Percentiles rank a stretch among this genome's conserved stretches.
Conservation (phyloP, 2,329 filamentous ascomycete genomes). For the Didymella pomorum region DNA sequence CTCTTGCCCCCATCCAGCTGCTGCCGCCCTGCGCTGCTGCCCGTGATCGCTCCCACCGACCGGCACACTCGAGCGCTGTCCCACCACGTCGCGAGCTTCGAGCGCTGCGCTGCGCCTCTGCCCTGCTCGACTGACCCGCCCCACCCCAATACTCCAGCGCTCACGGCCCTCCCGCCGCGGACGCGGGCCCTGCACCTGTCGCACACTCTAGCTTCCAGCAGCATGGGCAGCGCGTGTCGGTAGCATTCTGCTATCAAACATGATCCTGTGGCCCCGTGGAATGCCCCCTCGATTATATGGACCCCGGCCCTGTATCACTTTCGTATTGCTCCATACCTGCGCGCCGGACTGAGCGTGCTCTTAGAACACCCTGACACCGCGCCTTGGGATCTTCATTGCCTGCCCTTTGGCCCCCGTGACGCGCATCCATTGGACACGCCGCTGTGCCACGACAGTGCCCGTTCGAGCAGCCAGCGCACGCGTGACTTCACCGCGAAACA, state of each 20-base stretch:
- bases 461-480: constrained; percentile 50
- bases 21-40: constrained; percentile 26
- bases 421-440: constrained; percentile 39
- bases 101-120: constrained; percentile 24
- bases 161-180: constrained; percentile 15
- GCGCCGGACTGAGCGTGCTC: constrained; percentile 46
- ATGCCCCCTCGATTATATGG: constrained; percentile 49
- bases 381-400: constrained; percentile 15
- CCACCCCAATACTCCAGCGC: constrained; percentile 13
- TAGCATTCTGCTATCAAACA: constrained; percentile 43
- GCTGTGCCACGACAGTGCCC: constrained; percentile 48
- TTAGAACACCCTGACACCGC: constrained; percentile 10
- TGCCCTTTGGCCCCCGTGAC: constrained; percentile 27
- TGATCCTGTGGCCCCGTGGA: constrained; percentile 42
- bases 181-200: constrained; percentile 17
- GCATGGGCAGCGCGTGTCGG: constrained; percentile 47
- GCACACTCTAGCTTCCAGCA: constrained; percentile 32
- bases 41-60: constrained; percentile 21
- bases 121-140: constrained; percentile 18
- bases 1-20: constrained; percentile 17
- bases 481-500: constrained; percentile 53
- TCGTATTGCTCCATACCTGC: constrained; percentile 51
- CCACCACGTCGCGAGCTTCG: constrained; percentile 32
- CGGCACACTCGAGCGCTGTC: constrained; percentile 31
- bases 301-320: constrained; percentile 48